These are phyloP conservation scores for Bipolaris sorokiniana DNA, from an alignment of 2,329 filamentous ascomycete species.

Conservation along the genomic window DNA sequence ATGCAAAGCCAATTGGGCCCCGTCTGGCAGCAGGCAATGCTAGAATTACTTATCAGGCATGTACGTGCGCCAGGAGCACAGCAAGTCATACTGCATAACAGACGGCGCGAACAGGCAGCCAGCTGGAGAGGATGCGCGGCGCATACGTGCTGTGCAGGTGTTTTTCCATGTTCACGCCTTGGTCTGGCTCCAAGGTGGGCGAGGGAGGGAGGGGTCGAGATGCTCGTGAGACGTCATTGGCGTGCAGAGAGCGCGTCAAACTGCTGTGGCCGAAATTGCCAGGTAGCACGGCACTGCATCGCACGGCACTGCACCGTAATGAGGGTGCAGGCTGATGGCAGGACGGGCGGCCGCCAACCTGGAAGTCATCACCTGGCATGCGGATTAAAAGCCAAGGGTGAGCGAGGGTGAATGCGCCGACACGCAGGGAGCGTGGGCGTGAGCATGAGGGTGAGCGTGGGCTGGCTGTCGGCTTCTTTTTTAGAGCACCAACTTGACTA, in stretches of 20 bases:
- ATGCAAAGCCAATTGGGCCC: constrained; percentile 3
- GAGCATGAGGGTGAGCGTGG: constrained; percentile 11
- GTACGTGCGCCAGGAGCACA: background rate
- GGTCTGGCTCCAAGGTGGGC: no score
- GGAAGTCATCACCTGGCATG: constrained; percentile 6
- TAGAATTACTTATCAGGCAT: background rate
- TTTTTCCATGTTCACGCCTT: background rate
- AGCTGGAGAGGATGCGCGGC: constrained; percentile 5
- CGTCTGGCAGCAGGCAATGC: background rate
- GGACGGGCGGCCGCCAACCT: constrained; percentile 5
- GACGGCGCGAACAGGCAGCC: background rate
- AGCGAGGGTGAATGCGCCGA: constrained; percentile 22
- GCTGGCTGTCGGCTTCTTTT: constrained; percentile 19
- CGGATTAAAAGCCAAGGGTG: background rate
- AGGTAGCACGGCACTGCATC: background rate
- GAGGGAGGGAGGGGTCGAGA: constrained; percentile 14
- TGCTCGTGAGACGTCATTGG: constrained; percentile 28
- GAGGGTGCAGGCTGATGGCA: background rate
- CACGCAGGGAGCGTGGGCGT: background rate
- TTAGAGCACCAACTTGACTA: constrained; percentile 25
- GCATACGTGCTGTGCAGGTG: background rate
- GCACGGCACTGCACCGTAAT: background rate
- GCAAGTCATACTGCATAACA: background rate
- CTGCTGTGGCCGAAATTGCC: constrained; percentile 11
- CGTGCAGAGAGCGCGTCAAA: constrained; percentile 15